A percentile compares a stretch with the other conserved stretches of the same genome.
Conservation (phyloP, 331 rosid species). For the Quercus tomentella region DNA sequence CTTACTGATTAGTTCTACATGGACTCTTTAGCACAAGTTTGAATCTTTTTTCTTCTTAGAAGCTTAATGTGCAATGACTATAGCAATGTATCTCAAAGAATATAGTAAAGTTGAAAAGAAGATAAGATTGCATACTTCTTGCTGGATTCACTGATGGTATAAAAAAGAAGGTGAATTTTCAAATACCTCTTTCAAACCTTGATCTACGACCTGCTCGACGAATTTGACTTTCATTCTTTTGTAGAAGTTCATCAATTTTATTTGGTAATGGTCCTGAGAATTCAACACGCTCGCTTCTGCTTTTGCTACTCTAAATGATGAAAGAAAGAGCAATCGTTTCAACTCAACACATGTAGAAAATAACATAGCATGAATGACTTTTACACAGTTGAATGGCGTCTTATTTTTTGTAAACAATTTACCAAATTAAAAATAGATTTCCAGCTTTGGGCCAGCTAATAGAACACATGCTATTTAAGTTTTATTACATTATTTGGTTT, state of each 20-base stretch:
- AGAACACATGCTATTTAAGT: neutral
- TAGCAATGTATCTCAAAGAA: neutral
- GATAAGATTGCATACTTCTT: neutral
- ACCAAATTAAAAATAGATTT: neutral
- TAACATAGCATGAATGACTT: neutral
- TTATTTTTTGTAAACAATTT: neutral
- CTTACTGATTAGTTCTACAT: too few species aligned
- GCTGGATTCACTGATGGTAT: neutral
- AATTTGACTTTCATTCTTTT: conserved; percentile 47
- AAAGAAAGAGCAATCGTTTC: neutral
- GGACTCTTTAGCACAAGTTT: too few species aligned
- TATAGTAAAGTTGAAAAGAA: neutral
- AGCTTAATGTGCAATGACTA: too few species aligned
- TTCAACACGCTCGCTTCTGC: conserved; percentile 32
- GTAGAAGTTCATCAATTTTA: conserved; percentile 43
- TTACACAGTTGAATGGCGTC: neutral
- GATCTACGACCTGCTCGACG: conserved; percentile 57
- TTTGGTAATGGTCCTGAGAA: conserved; percentile 43
- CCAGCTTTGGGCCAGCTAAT: neutral
- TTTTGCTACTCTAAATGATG: conserved; percentile 31
- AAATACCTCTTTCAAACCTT: conserved; percentile 83
- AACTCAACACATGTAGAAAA: neutral
- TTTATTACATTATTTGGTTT: neutral
- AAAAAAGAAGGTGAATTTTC: neutral
- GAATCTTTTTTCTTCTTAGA: too few species aligned